Conservation (phyloP, 306 rosid genomes). For the Prunus mira region DNA sequence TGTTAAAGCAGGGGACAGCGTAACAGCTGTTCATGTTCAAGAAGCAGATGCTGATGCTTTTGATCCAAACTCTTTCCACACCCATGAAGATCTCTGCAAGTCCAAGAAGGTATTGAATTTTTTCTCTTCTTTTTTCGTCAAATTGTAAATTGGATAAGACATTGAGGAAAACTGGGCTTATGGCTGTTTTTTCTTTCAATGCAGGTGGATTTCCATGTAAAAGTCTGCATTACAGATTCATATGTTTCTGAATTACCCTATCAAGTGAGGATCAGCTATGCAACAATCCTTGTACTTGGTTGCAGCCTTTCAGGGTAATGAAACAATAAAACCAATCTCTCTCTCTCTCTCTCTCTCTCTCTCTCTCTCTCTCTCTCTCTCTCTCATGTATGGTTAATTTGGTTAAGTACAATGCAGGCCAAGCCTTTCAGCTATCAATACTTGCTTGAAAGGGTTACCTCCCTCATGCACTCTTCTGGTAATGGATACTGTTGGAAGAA, state of each 20-base stretch:
- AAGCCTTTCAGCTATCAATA: conserved; percentile 20
- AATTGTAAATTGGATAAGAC: not conserved
- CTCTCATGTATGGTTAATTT: not conserved
- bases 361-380: conserved; percentile 5
- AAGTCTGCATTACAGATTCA: conserved; percentile 40
- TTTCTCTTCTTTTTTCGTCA: not conserved
- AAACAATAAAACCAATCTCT: not conserved
- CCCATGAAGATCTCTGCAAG: conserved; percentile 52
- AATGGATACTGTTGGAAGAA: conserved; percentile 34
- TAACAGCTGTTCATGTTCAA: conserved; percentile 37
- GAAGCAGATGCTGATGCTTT: conserved; percentile 18
- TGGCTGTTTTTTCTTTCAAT: not conserved
- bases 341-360: too few species aligned
- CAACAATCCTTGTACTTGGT: conserved; percentile 43
- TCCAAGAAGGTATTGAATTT: conserved; percentile 29
- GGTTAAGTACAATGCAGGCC: conserved; percentile 28
- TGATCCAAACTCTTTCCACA: conserved; percentile 49
- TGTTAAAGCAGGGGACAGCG: conserved; percentile 35
- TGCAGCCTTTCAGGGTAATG: conserved; percentile 38
- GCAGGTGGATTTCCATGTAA: conserved; percentile 52
- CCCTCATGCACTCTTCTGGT: conserved; percentile 46
- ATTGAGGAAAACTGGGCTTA: not conserved
- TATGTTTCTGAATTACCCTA: conserved; percentile 34
- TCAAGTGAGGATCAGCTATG: conserved; percentile 40
- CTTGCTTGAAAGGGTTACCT: conserved; percentile 40